Conservation (phyloP, 2,329 filamentous ascomycete species). For the Ophiocordyceps camponoti-leonardi region DNA sequence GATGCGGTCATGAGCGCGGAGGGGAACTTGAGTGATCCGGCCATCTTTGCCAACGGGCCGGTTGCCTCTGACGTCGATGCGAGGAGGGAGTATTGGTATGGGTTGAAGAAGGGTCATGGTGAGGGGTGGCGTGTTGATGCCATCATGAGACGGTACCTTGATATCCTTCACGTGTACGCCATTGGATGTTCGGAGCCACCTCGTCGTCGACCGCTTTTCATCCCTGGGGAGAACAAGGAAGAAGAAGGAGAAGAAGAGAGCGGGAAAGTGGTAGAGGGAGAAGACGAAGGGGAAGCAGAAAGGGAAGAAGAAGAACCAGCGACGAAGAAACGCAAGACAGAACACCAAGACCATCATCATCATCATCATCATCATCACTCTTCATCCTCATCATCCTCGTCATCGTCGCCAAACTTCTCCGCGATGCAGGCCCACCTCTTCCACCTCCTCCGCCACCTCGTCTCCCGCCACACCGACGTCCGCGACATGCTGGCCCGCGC, state of each 20-base stretch:
- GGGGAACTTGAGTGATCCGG: conserved; percentile 82
- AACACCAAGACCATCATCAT: conserved; percentile 6
- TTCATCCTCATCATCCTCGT: conserved; percentile 18
- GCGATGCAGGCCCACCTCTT: conserved; percentile 88
- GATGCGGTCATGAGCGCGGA: conserved; percentile 95
- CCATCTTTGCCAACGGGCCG: conserved; percentile 49
- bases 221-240: conserved; percentile 44
- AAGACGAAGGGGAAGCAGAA: conserved; percentile 11
- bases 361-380: conserved; percentile 4
- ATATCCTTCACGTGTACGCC: conserved; percentile 72
- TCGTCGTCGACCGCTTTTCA: conserved; percentile 51
- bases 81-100: conserved; percentile 66
- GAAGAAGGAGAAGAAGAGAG: conserved; percentile 29
- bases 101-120: conserved; percentile 55
- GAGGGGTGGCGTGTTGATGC: conserved; percentile 84
- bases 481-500: conserved; percentile 65
- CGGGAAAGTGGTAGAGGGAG: conserved; percentile 22
- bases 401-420: conserved; percentile 44
- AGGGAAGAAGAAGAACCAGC: conserved; percentile 27
- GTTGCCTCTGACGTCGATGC: conserved; percentile 38
- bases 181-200: conserved; percentile 46
- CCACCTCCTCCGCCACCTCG: conserved; percentile 69
- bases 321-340: conserved; percentile 32
- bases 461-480: conserved; percentile 65
- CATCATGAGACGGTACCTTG: conserved; percentile 71